Percentiles rank a stretch among this genome's conserved stretches.
phyloP scores from a whole-genome alignment of 257 asterid genomes.

The Fraxinus anomala region DNA sequence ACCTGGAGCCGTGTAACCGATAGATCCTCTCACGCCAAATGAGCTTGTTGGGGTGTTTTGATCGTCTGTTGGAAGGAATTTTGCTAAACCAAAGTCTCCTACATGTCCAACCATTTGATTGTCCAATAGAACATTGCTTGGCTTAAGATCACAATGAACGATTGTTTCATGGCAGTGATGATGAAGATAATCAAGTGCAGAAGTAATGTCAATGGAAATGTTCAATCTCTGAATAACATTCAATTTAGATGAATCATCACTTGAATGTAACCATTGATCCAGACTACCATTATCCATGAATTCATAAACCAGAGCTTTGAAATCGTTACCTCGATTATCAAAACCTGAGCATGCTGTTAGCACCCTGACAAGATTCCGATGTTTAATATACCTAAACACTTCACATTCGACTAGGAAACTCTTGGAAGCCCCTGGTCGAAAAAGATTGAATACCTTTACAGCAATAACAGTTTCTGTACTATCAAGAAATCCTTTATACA shows the following conservation, averaged over 20 bases:
- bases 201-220: slow-evolving; percentile 36
- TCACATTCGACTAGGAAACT: slow-evolving; percentile 37
- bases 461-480: slow-evolving; percentile 26
- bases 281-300: slow-evolving; percentile 36
- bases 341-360: slow-evolving; percentile 25
- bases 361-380: slow-evolving; percentile 29
- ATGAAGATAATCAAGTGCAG: slow-evolving; percentile 40
- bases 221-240: slow-evolving; percentile 27
- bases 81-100: slow-evolving; percentile 39
- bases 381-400: slow-evolving; percentile 25
- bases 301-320: slow-evolving; percentile 29
- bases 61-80: slow-evolving; percentile 28
- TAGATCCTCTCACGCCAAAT: slow-evolving; percentile 13
- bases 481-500: slow-evolving; percentile 34
- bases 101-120: slow-evolving; percentile 35
- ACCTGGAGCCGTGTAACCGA: slow-evolving; percentile 42
- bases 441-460: slow-evolving; percentile 34
- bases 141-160: slow-evolving; percentile 43
- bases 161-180: slow-evolving; percentile 27
- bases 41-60: slow-evolving; percentile 19
- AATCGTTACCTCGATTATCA: slow-evolving; percentile 6
- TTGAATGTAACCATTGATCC: slow-evolving; percentile 25
- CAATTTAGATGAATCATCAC: slow-evolving; percentile 7
- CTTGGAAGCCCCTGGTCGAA: slow-evolving; percentile 15
- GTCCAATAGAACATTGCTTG: slow-evolving; percentile 37